Conservation (phyloP, 1,284 basidiomycete genomes). For the Ustilago lituana region DNA sequence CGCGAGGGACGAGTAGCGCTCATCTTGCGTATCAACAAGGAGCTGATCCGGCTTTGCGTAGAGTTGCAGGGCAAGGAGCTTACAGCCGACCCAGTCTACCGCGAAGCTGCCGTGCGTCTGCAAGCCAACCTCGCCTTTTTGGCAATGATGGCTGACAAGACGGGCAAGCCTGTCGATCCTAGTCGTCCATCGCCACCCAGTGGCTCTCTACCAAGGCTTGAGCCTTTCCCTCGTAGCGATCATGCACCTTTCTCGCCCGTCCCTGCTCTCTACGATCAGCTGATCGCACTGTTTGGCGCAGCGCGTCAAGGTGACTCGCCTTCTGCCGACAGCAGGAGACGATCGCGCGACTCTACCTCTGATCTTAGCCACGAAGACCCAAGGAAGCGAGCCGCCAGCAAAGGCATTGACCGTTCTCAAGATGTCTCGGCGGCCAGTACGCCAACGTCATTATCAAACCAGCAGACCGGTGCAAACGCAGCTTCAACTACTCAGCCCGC, state of each 20-base stretch:
- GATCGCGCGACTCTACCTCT: slow-evolving; percentile 26
- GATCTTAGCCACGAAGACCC: slow-evolving; percentile 13
- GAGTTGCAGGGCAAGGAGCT: slow-evolving; percentile 45
- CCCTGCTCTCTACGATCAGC: slow-evolving; percentile 42
- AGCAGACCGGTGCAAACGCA: slow-evolving; percentile 2
- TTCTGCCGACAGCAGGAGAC: slow-evolving; percentile 16
- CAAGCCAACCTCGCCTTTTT: slow-evolving; percentile 53
- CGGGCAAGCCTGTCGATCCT: slow-evolving; percentile 17
- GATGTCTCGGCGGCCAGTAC: slow-evolving; percentile 20
- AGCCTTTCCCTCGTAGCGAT: slow-evolving; percentile 42
- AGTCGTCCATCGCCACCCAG: slow-evolving; percentile 8
- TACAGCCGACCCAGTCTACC: slow-evolving; percentile 33
- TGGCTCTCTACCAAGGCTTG: slow-evolving; percentile 28
- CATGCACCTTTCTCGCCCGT: slow-evolving; percentile 35
- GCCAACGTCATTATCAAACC: slow-evolving; percentile 14
- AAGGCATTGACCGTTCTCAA: slow-evolving; percentile 16
- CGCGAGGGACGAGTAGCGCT: slow-evolving; percentile 43
- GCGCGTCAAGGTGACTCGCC: slow-evolving; percentile 7
- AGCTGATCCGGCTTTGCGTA: slow-evolving; percentile 58
- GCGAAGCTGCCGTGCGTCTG: slow-evolving; percentile 49
- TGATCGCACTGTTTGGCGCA: slow-evolving; percentile 25
- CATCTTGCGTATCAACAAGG: slow-evolving; percentile 58
- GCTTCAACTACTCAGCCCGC: not conserved
- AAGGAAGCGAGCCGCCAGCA: slow-evolving; percentile 21
- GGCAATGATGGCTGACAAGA: slow-evolving; percentile 49